Evolutionary conservation across 208 protist species (phyloP), one percentile per base, ranked within the genome.

Genomic region (Strigomonas galati): DNA sequence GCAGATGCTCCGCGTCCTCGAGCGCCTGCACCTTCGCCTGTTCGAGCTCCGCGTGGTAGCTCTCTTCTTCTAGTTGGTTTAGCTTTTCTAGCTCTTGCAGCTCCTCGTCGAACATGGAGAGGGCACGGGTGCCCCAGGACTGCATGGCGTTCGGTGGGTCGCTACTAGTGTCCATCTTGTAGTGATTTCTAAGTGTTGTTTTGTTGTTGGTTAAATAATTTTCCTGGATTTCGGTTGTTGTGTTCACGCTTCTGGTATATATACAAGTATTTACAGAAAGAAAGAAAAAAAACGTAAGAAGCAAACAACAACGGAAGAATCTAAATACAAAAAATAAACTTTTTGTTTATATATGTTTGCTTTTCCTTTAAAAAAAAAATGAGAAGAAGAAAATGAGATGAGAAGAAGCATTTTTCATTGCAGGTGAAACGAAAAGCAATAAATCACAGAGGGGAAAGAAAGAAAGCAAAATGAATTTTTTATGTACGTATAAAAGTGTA

Each of bases 11-110:
- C 23, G 72, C 76, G 67, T 82, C 81, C 6, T 69, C 74, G 5
- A 58, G 69, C 62, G 72, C 75, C 58, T 61, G 65, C 17, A 31
- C 51, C 67, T 72, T 74, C 31, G 72, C 27, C 48, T 75, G 68
- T 2, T 75, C 73, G 43, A 82, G 62, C 26, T 69, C 67, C 30
- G 64, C 46, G 31, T 62, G 44, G 24, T 62, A 66, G 27, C 49
- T 48, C 26, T 68, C 66, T 21, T 79, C 73, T 23, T 90, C 79
- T 49, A 53, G 46, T 63, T 73, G 48, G 43, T 79, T 69, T 21
- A 93, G 67, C 52, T 72, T 46, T 52, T 83, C 73, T 23, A 93
- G 53, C 58, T 90, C 81, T 14, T 70, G 65, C 14, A 93, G 68
- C 57, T 93, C 87, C 23, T 73, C 76, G 6, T 51, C 65, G 44